A percentile compares a stretch with the other conserved stretches of the same genome.
These are phyloP conservation scores for Elaeis guineensis DNA, from an alignment of 176 grass and related monocot genomes.

Conservation along the genomic window DNA sequence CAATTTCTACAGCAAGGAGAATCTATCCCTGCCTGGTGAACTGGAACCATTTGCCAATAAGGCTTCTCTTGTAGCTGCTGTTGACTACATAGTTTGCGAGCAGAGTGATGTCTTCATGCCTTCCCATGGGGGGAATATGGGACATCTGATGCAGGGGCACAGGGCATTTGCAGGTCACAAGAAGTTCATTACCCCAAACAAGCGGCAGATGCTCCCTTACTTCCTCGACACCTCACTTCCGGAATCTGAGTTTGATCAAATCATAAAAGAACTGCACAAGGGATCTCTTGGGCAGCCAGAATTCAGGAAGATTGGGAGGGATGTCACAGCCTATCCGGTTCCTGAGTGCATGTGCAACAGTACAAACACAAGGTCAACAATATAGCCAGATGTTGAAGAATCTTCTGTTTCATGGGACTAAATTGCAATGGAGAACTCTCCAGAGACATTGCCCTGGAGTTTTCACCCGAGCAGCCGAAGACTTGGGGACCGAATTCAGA, in stretches of 20 bases:
- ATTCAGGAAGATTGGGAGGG: slow-evolving; percentile 18
- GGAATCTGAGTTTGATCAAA: slow-evolving; percentile 25
- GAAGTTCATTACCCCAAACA: slow-evolving; percentile 43
- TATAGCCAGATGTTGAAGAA: neutral
- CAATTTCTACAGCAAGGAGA: slow-evolving; percentile 33
- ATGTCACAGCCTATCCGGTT: slow-evolving; percentile 38
- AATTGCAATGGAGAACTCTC: too few relatives aligned
- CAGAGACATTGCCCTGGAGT: too few relatives aligned
- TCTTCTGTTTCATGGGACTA: too few relatives aligned
- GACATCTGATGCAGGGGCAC: slow-evolving; percentile 29
- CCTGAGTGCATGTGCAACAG: slow-evolving; percentile 50
- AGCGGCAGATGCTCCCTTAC: slow-evolving; percentile 29
- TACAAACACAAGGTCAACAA: slow-evolving; percentile 3
- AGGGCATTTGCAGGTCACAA: slow-evolving; percentile 35
- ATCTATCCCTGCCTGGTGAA: slow-evolving; percentile 17
- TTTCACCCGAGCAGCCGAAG: too few relatives aligned
- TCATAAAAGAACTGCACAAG: slow-evolving; percentile 26
- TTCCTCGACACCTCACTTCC: slow-evolving; percentile 16
- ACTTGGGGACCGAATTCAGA: too few relatives aligned
- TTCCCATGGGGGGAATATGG: slow-evolving; percentile 51
- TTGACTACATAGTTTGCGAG: slow-evolving; percentile 48
- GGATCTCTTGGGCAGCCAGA: slow-evolving; percentile 29
- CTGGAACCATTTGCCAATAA: slow-evolving; percentile 23
- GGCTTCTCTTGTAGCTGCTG: slow-evolving; percentile 31
- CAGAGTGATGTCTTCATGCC: slow-evolving; percentile 48